phyloP scores from a whole-genome alignment of 768 basidiomycete species.

The Russula olivacea region DNA sequence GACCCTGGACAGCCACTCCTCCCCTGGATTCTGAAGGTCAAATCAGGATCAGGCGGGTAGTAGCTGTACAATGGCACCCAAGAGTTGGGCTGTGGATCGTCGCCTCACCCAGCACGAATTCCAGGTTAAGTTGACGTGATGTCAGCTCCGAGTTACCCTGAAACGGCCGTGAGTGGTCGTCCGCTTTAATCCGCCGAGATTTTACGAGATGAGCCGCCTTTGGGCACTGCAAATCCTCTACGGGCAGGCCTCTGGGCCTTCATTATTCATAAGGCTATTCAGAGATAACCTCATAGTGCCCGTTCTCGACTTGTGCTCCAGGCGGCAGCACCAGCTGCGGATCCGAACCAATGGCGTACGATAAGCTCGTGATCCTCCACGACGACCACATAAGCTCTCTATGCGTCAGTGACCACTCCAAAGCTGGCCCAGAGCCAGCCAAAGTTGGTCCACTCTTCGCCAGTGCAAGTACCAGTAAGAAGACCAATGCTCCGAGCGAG shows the following conservation, averaged over 20 bases:
- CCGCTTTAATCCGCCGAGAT: not conserved
- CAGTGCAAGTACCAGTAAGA: not conserved
- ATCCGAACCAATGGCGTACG: not conserved
- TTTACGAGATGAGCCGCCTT: not conserved
- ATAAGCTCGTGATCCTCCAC: not conserved
- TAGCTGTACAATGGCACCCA: not conserved
- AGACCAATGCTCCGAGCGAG: not conserved
- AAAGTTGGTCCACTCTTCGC: not conserved
- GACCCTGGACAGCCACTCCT: not conserved
- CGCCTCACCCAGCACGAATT: not conserved
- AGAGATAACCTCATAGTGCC: not conserved
- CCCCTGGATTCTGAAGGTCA: not conserved
- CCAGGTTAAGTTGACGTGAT: not conserved
- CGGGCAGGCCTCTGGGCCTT: not conserved
- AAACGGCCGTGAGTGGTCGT: not conserved
- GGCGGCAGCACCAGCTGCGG: not conserved
- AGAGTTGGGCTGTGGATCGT: not conserved
- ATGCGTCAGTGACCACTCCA: too few relatives aligned
- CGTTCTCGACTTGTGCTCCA: not conserved
- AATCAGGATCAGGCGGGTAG: not conserved
- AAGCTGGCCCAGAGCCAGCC: not conserved
- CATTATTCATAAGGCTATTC: not conserved
- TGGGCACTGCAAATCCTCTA: not conserved
- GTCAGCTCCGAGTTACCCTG: not conserved
- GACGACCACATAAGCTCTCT: not conserved